phyloP scores from a whole-genome alignment of 2,329 filamentous ascomycete species.

The Coccinonectria pachysandricola region DNA sequence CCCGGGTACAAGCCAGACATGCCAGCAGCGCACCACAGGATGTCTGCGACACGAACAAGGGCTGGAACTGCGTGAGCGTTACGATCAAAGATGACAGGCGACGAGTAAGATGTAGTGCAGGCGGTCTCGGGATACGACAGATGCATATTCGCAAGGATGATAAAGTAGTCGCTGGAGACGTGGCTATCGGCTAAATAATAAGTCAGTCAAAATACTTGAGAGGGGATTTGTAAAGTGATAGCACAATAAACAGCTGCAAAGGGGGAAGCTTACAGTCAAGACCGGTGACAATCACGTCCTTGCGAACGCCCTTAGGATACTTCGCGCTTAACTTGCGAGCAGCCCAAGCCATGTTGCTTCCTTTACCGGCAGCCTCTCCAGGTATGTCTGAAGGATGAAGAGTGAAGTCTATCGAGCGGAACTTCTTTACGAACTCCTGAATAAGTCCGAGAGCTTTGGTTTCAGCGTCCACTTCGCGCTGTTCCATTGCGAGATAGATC shows the following conservation, averaged over 20 bases:
- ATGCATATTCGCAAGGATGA: slow-evolving; percentile 54
- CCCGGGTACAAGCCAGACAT: slow-evolving; percentile 57
- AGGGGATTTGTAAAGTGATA: too few species aligned
- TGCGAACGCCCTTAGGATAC: slow-evolving; percentile 41
- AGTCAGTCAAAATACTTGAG: too few species aligned
- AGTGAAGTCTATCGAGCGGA: slow-evolving; percentile 57
- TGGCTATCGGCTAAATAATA: slow-evolving; percentile 54
- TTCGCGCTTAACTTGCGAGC: slow-evolving; percentile 54
- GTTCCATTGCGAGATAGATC: slow-evolving; percentile 66
- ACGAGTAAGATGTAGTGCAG: slow-evolving; percentile 54
- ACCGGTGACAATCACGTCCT: slow-evolving; percentile 57
- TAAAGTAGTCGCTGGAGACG: slow-evolving; percentile 57
- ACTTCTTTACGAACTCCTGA: slow-evolving; percentile 53
- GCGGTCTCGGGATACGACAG: slow-evolving; percentile 48
- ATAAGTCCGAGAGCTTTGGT: slow-evolving; percentile 52
- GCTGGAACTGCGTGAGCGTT: slow-evolving; percentile 59
- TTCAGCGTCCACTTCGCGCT: slow-evolving; percentile 51
- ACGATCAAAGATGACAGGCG: slow-evolving; percentile 64
- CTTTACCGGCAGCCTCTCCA: slow-evolving; percentile 62
- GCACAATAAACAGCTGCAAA: too few species aligned
- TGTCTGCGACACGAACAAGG: slow-evolving; percentile 59
- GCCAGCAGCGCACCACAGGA: slow-evolving; percentile 62
- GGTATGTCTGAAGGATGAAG: slow-evolving; percentile 56
- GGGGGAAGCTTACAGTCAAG: slow-evolving; percentile 53
- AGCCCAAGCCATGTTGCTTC: slow-evolving; percentile 64